A percentile compares a stretch with the other conserved stretches of the same genome.
phyloP scores from a whole-genome alignment of 2,329 filamentous ascomycete genomes.

The Aureobasidium uvarum region DNA sequence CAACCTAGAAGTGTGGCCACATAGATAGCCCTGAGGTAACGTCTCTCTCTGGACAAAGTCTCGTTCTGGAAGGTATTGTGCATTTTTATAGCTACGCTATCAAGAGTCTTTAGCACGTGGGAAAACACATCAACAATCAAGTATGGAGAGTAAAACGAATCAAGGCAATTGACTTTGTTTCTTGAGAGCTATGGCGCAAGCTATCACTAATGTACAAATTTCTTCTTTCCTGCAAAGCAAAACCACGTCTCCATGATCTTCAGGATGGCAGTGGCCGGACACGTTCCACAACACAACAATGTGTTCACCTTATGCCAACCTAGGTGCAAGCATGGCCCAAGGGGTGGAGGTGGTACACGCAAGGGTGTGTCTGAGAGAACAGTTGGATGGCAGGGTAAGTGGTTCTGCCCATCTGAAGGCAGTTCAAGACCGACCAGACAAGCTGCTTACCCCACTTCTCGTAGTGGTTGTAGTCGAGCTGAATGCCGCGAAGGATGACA shows the following conservation, averaged over 20 bases:
- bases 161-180: neutral
- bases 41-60: no score
- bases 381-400: neutral
- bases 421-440: neutral
- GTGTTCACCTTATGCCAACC: neutral
- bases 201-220: neutral
- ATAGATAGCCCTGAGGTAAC: no score
- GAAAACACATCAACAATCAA: neutral
- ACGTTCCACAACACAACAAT: neutral
- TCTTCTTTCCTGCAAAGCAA: neutral
- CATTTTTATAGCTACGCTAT: no score
- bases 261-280: neutral
- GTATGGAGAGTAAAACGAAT: neutral
- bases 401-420: neutral
- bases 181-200: neutral
- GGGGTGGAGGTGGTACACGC: conserved; percentile 5
- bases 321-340: neutral
- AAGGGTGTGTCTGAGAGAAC: neutral
- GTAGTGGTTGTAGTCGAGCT: neutral
- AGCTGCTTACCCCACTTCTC: neutral
- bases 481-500: neutral
- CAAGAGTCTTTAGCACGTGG: no score
- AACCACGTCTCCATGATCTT: neutral
- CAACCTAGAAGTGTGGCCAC: no score
- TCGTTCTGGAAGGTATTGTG: no score